phyloP scores from a whole-genome alignment of 2,329 filamentous ascomycete genomes.

The Aspergillus sp. region DNA sequence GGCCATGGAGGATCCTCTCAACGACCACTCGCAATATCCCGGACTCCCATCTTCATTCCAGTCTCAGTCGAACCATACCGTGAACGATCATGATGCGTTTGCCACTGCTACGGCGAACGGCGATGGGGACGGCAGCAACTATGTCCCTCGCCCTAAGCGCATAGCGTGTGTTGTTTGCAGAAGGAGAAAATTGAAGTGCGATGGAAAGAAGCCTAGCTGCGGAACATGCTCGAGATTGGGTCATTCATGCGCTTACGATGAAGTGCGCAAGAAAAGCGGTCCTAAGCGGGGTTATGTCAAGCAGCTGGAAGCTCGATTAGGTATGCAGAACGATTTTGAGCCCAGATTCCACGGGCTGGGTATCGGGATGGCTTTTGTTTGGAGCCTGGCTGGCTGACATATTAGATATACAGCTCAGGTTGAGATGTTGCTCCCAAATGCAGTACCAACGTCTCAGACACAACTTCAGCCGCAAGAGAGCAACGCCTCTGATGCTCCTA shows the following conservation, averaged over 20 bases:
- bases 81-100: constrained; percentile 9
- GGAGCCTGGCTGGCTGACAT: constrained; percentile 5
- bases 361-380: neutral
- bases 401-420: constrained; percentile 63
- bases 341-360: no score
- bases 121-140: constrained; percentile 38
- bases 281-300: constrained; percentile 94
- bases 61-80: constrained; percentile 3
- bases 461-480: constrained; percentile 19
- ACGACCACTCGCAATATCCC: constrained; percentile 45
- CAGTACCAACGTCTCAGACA: constrained; percentile 15
- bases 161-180: constrained; percentile 92
- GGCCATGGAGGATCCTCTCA: constrained; percentile 46
- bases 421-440: constrained; percentile 62
- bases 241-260: constrained; percentile 83
- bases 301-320: constrained; percentile 81
- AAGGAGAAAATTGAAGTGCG: constrained; percentile 85
- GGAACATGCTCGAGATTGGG: constrained; percentile 80
- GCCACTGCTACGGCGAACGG: constrained; percentile 31
- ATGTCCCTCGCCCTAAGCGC: constrained; percentile 75
- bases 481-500: constrained; percentile 13
- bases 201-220: constrained; percentile 74
- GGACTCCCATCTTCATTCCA: constrained; percentile 22
- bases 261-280: constrained; percentile 87
- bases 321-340: constrained; percentile 44